Percentiles rank a stretch among this genome's conserved stretches.
These are phyloP conservation scores for Neofusicoccum kwambonambiense DNA, from an alignment of 2,329 filamentous ascomycete genomes.

Conservation along the genomic window DNA sequence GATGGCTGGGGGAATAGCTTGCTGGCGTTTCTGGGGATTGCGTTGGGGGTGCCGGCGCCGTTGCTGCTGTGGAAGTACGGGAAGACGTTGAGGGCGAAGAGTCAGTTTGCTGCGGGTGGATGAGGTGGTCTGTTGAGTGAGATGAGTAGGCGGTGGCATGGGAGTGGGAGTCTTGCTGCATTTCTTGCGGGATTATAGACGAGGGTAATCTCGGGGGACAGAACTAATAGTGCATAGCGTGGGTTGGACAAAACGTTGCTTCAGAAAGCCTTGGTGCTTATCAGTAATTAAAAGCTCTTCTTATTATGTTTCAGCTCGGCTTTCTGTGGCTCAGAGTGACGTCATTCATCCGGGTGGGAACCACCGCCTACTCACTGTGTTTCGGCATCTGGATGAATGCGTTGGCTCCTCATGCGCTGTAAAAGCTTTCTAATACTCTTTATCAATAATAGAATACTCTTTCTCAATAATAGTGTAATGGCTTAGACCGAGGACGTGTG, in stretches of 20 bases:
- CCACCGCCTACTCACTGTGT: too few relatives aligned
- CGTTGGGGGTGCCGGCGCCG: slow-evolving; percentile 47
- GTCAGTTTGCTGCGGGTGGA: slow-evolving; percentile 48
- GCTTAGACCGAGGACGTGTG: neutral
- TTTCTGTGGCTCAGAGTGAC: too few relatives aligned
- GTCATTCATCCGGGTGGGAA: too few relatives aligned
- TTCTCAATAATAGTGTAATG: too few relatives aligned
- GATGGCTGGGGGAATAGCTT: slow-evolving; percentile 45
- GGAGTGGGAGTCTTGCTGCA: neutral
- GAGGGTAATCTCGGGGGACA: neutral
- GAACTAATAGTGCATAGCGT: neutral
- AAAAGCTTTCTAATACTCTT: too few relatives aligned
- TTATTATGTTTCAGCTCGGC: too few relatives aligned
- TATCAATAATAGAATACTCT: too few relatives aligned
- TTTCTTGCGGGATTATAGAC: neutral
- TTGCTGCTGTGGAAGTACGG: slow-evolving; percentile 54
- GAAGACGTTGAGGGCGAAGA: slow-evolving; percentile 45
- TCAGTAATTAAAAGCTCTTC: too few relatives aligned
- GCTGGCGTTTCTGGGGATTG: slow-evolving; percentile 37
- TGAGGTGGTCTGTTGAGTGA: neutral
- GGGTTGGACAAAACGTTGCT: neutral
- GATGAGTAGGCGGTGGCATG: too few relatives aligned
- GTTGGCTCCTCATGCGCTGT: too few relatives aligned
- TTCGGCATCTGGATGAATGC: too few relatives aligned
- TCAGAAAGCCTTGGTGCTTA: too few relatives aligned